These are phyloP conservation scores for Aethionema arabicum DNA, from an alignment of 345 rosid species.

Conservation along the genomic window DNA sequence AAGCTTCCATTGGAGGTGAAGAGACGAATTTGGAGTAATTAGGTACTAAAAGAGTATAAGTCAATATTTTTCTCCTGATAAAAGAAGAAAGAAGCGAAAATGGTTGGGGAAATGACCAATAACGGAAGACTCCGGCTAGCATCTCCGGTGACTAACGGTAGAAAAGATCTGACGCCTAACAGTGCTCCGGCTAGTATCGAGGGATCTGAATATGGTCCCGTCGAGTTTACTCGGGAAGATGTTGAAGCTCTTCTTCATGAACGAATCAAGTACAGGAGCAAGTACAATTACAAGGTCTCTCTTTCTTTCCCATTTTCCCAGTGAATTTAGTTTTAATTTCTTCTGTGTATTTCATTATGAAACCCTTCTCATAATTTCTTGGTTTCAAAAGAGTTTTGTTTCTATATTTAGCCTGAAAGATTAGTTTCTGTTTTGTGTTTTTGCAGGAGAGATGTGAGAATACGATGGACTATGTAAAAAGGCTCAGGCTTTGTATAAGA, in stretches of 20 bases:
- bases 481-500: slow-evolving; percentile 85
- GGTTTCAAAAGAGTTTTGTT: not conserved
- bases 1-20: slow-evolving; percentile 8
- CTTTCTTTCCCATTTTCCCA: not conserved
- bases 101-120: slow-evolving; percentile 53
- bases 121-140: slow-evolving; percentile 51
- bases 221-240: slow-evolving; percentile 66
- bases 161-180: slow-evolving; percentile 49
- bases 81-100: slow-evolving; percentile 8
- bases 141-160: slow-evolving; percentile 44
- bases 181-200: slow-evolving; percentile 53
- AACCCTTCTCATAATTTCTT: not conserved
- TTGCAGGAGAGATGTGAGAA: slow-evolving; percentile 91
- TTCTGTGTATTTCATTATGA: not conserved
- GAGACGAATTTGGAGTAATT: slow-evolving; percentile 31
- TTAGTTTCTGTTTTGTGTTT: not conserved
- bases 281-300: slow-evolving; percentile 79
- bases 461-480: slow-evolving; percentile 82
- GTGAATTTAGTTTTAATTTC: not conserved
- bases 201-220: slow-evolving; percentile 58
- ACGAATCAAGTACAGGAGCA: slow-evolving; percentile 60
- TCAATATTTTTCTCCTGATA: not conserved
- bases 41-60: slow-evolving; percentile 25
- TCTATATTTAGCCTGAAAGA: not conserved
- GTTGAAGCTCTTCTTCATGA: slow-evolving; percentile 62